Percentiles rank a stretch among this genome's conserved stretches.
Evolutionary conservation across 345 rosid species (phyloP).

Genomic region (Acer negundo): DNA sequence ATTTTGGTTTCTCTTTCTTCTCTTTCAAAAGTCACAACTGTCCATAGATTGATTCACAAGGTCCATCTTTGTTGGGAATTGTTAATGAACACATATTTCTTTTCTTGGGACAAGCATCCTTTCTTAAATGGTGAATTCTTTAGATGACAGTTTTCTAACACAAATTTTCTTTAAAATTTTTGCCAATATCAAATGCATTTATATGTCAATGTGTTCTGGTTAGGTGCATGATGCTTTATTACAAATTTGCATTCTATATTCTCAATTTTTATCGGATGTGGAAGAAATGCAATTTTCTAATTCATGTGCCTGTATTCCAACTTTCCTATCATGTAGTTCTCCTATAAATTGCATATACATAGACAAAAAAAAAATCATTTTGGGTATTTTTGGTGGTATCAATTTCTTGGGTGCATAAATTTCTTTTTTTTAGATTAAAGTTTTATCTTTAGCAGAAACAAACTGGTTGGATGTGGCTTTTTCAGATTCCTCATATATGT

Average conservation of each 20-base stretch:
- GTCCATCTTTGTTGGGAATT: neutral
- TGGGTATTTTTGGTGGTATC: neutral
- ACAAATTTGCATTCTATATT: neutral
- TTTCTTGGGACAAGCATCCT: neutral
- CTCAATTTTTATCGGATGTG: neutral
- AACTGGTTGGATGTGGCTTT: neutral
- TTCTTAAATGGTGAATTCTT: neutral
- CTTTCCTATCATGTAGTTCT: neutral
- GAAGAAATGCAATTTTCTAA: neutral
- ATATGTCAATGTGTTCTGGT: neutral
- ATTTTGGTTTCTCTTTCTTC: neutral
- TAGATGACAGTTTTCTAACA: neutral
- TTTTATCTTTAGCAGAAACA: neutral
- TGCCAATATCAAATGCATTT: neutral
- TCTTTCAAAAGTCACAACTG: neutral
- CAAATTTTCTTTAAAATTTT: neutral
- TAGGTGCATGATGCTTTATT: neutral
- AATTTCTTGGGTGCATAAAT: neutral
- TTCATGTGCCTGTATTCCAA: neutral
- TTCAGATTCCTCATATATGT: neutral
- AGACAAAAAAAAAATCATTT: neutral
- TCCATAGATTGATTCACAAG: neutral
- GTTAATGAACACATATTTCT: neutral
- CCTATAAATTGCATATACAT: neutral
- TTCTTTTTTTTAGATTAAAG: neutral